phyloP scores from a whole-genome alignment of 805 yeast genomes.

The Saccharomycopsis babjevae region DNA sequence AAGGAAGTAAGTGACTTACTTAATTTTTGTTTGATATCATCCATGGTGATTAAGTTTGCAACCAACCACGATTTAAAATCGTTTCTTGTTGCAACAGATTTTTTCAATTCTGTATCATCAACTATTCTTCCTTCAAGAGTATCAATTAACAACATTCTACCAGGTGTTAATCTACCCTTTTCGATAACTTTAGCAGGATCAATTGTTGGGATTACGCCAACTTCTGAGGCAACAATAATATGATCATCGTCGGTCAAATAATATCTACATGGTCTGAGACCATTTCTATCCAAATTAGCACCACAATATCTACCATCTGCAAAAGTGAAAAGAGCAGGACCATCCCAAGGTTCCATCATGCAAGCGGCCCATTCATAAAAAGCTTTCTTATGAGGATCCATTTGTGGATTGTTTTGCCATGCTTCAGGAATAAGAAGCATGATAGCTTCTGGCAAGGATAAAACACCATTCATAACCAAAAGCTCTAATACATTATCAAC shows the following conservation, averaged over 20 bases:
- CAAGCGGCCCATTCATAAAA: slow-evolving; percentile 99
- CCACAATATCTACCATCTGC: slow-evolving; percentile 98
- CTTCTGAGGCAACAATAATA: slow-evolving; percentile 97
- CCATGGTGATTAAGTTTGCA: slow-evolving; percentile 77
- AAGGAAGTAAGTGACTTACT: slow-evolving; percentile 25
- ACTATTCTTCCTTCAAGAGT: slow-evolving; percentile 88
- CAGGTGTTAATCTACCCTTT: slow-evolving; percentile 93
- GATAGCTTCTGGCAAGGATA: slow-evolving; percentile 91
- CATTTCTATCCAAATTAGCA: slow-evolving; percentile 95
- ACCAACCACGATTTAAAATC: slow-evolving; percentile 93
- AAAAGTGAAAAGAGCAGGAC: slow-evolving; percentile 93
- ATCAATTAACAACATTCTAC: slow-evolving; percentile 91
- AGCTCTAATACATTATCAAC: slow-evolving; percentile 91
- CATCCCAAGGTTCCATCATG: slow-evolving; percentile 99
- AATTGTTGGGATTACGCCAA: slow-evolving; percentile 80
- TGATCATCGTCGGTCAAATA: slow-evolving; percentile 90
- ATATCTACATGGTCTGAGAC: slow-evolving; percentile 96
- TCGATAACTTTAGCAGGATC: slow-evolving; percentile 72
- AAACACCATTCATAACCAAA: slow-evolving; percentile 81
- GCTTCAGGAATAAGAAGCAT: slow-evolving; percentile 98
- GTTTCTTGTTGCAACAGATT: slow-evolving; percentile 63
- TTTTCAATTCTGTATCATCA: slow-evolving; percentile 83
- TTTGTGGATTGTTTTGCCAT: slow-evolving; percentile 79
- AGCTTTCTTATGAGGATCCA: slow-evolving; percentile 88
- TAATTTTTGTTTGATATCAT: slow-evolving; percentile 59